phyloP scores from a whole-genome alignment of 768 basidiomycete genomes.

The Tricholoma matsutake region DNA sequence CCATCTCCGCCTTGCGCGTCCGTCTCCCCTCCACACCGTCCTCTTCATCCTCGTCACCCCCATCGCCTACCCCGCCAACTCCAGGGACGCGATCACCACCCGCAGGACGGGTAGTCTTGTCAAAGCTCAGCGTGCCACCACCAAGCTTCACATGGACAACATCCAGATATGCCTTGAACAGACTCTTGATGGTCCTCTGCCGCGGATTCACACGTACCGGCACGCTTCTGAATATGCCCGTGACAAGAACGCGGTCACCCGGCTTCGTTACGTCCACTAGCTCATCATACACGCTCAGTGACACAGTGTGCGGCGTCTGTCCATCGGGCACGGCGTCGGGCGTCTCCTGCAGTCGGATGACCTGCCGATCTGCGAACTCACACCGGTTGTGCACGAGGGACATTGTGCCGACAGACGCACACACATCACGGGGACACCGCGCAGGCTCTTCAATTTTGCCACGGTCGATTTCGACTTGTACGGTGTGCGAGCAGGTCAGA shows the following conservation, averaged over 20 bases:
- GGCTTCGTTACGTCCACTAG: slow-evolving; percentile 96
- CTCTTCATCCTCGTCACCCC: slow-evolving; percentile 63
- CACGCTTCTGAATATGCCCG: slow-evolving; percentile 92
- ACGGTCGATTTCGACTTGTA: slow-evolving; percentile 96
- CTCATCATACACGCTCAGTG: slow-evolving; percentile 96
- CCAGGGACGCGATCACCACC: slow-evolving; percentile 70
- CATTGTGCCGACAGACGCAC: slow-evolving; percentile 85
- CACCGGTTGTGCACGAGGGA: slow-evolving; percentile 95
- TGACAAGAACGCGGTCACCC: slow-evolving; percentile 87
- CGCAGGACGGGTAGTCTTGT: slow-evolving; percentile 70
- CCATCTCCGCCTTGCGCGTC: slow-evolving; percentile 66
- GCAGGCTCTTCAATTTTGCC: slow-evolving; percentile 94
- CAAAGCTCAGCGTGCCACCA: slow-evolving; percentile 70
- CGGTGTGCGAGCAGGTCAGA: slow-evolving; percentile 92
- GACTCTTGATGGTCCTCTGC: slow-evolving; percentile 85
- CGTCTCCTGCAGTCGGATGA: slow-evolving; percentile 94
- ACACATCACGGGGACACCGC: slow-evolving; percentile 91
- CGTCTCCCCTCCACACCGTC: slow-evolving; percentile 40
- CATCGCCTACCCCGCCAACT: slow-evolving; percentile 67
- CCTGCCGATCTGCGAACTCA: slow-evolving; percentile 94
- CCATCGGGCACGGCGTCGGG: slow-evolving; percentile 98
- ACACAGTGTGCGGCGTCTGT: slow-evolving; percentile 97
- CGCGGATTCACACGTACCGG: slow-evolving; percentile 95
- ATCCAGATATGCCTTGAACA: slow-evolving; percentile 98
- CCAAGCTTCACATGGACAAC: slow-evolving; percentile 89